Conservation (phyloP, 805 yeast species). For the Yamadazyma tumulicola region DNA sequence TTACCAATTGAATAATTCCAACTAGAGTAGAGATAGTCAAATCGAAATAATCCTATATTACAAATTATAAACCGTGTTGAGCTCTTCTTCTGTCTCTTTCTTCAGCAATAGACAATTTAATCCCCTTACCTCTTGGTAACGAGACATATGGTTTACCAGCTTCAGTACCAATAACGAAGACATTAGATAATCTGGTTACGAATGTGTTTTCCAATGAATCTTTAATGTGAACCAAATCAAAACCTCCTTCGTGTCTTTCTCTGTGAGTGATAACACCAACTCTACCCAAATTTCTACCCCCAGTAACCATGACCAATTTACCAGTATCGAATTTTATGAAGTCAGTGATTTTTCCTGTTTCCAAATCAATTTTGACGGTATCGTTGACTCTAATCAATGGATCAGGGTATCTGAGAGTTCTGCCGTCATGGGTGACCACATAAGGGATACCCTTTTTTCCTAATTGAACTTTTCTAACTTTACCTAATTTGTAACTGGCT, state of each 20-base stretch:
- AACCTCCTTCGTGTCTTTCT: conserved; percentile 42
- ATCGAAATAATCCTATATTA: conserved; percentile 4
- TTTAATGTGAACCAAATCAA: conserved; percentile 40
- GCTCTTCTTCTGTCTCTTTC: conserved; percentile 45
- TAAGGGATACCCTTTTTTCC: conserved; percentile 98
- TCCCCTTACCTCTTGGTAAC: conserved; percentile 44
- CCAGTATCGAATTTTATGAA: conserved; percentile 38
- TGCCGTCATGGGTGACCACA: conserved; percentile 99
- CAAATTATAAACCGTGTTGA: conserved; percentile 20
- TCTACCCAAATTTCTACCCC: conserved; percentile 42
- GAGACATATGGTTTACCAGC: conserved; percentile 39
- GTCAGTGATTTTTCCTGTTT: conserved; percentile 83
- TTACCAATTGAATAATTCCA: no score
- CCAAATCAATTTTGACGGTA: conserved; percentile 95
- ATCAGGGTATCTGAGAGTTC: conserved; percentile 99
- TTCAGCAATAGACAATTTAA: conserved; percentile 38
- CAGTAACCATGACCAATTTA: conserved; percentile 40
- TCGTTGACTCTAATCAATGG: conserved; percentile 95
- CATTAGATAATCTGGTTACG: conserved; percentile 40
- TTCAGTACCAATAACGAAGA: conserved; percentile 38
- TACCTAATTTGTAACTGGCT: conserved; percentile 96
- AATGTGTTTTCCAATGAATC: conserved; percentile 38
- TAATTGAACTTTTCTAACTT: conserved; percentile 95
- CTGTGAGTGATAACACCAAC: conserved; percentile 41
- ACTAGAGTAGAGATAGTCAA: no score